Base-by-base conservation (phyloP, 371 early-diverging fungal genomes). In the Nematocida minor region DNA sequence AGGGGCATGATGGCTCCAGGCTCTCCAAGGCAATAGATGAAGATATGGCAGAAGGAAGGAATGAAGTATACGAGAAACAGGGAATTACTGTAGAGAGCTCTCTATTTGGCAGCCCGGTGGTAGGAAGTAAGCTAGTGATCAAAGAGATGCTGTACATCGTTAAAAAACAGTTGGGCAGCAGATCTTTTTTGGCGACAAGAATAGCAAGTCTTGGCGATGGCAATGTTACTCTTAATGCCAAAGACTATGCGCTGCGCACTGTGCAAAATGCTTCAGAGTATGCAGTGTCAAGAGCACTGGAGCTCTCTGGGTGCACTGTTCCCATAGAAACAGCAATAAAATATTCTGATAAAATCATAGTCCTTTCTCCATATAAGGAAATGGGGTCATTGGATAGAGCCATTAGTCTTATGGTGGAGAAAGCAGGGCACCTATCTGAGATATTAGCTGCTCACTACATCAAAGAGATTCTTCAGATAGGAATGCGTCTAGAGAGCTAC, bases 161-260 rank as follows among this genome's bases (percentile, higher is more conserved):
- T 4, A 70, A 70, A 38, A 70, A 70, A 31, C 18, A 32, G 36
- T 48, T 70, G 1, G 53, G 55, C 18, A 27, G 22, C 3, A 20
- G 18, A 6, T 41, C 71, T 49, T 42, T 70, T 34, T 29, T 70
- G 46, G 71, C 27, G 4, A 70, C 71, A 7, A 11, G 71, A 18
- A 70, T 70, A 36, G 63, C 71, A 38, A 60, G 63, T 27, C 6
- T 70, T 3, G 71, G 63, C 1, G 63, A 70, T 46, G 71, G 71
- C 18, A 60, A 70, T 62, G 36, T 70, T 14, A 70, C 71, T 25
- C 71, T 70, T n/a, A 70, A 70, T 70, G 71, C 71, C 0, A 22
- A 34, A 3, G 71, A 70, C 60, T 70, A 70, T 62, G 63, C 36
- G 11, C 36, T 70, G 34, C 70, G 34, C 20, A 16, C 7, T 2